Percentiles rank a stretch among this genome's conserved stretches.
phyloP scores from a whole-genome alignment of 2,329 filamentous ascomycete species.

The Aspergillus fischeri region DNA sequence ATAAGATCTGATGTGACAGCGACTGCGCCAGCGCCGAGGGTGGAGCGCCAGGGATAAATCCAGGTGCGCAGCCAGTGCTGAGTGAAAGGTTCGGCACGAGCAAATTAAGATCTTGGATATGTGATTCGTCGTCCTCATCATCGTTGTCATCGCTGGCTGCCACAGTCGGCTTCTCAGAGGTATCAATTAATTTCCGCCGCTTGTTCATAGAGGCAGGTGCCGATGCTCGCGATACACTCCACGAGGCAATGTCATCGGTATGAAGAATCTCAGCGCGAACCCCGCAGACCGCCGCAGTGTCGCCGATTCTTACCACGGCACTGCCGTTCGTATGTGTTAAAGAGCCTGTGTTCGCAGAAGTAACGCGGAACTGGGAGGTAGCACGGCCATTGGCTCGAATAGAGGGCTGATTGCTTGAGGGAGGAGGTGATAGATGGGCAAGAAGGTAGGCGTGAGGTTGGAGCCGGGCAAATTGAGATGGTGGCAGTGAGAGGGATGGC shows the following conservation, averaged over 20 bases:
- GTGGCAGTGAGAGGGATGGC: slow-evolving; percentile 55
- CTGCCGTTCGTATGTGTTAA: slow-evolving; percentile 87
- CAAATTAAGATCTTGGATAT: slow-evolving; percentile 55
- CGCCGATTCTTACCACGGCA: slow-evolving; percentile 79
- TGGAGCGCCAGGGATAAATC: slow-evolving; percentile 77
- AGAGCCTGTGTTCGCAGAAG: slow-evolving; percentile 76
- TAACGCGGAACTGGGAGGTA: slow-evolving; percentile 63
- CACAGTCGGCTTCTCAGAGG: slow-evolving; percentile 13
- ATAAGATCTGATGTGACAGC: slow-evolving; percentile 73
- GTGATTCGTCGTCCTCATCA: slow-evolving; percentile 46
- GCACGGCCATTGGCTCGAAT: slow-evolving; percentile 77
- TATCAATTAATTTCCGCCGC: slow-evolving; percentile 25
- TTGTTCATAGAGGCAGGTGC: slow-evolving; percentile 35
- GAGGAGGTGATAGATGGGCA: slow-evolving; percentile 69
- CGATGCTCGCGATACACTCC: slow-evolving; percentile 32
- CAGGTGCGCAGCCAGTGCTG: slow-evolving; percentile 81
- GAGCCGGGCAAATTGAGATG: slow-evolving; percentile 74
- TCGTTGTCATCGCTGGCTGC: slow-evolving; percentile 31
- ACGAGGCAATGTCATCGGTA: slow-evolving; percentile 65
- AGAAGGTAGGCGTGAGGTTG: slow-evolving; percentile 86
- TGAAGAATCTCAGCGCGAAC: slow-evolving; percentile 81
- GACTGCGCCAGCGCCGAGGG: slow-evolving; percentile 78
- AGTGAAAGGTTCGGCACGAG: slow-evolving; percentile 93
- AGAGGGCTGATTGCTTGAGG: slow-evolving; percentile 49
- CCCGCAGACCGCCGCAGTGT: slow-evolving; percentile 92